Percentiles rank a stretch among this genome's conserved stretches.
These are phyloP conservation scores for Plasmodium inui DNA, from an alignment of 169 alveolate genomes.

Conservation along the genomic window DNA sequence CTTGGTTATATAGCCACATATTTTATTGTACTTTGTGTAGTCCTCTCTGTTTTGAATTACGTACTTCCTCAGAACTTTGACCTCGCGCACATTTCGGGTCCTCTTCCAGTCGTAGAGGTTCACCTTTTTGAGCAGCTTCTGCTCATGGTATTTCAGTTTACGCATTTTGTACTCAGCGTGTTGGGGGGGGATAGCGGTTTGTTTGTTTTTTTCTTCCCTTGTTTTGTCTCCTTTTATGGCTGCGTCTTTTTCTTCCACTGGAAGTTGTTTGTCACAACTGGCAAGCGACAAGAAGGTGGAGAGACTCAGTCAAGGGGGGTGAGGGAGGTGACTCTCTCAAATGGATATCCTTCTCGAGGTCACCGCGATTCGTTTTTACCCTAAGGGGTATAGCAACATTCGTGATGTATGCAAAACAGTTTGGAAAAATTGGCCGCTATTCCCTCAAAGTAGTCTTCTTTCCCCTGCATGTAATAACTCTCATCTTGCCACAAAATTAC, in stretches of 20 bases:
- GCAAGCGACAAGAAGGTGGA: too few relatives aligned
- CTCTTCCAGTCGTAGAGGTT: constrained; percentile 97
- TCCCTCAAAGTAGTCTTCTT: too few relatives aligned
- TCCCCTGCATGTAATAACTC: too few relatives aligned
- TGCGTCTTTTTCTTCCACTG: not conserved
- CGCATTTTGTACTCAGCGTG: constrained; percentile 89
- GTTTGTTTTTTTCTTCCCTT: not conserved
- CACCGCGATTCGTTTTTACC: too few relatives aligned
- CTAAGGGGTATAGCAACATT: too few relatives aligned
- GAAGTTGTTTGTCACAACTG: too few relatives aligned
- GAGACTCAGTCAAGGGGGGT: too few relatives aligned
- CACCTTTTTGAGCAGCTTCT: constrained; percentile 95
- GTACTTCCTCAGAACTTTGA: constrained; percentile 93
- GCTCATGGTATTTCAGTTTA: constrained; percentile 97
- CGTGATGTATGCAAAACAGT: too few relatives aligned
- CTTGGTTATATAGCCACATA: constrained; percentile 95
- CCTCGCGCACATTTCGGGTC: constrained; percentile 91
- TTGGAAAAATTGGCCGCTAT: too few relatives aligned
- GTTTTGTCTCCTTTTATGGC: not conserved
- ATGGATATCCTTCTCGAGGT: too few relatives aligned
- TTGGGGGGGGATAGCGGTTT: not conserved
- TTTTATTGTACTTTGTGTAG: constrained; percentile 95
- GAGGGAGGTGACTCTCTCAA: too few relatives aligned
- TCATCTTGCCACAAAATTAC: too few relatives aligned
- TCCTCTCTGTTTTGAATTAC: constrained; percentile 98